Evolutionary conservation across 495 filamentous ascomycete genomes (phyloP).

Genomic region (Bryoglossum gracile): DNA sequence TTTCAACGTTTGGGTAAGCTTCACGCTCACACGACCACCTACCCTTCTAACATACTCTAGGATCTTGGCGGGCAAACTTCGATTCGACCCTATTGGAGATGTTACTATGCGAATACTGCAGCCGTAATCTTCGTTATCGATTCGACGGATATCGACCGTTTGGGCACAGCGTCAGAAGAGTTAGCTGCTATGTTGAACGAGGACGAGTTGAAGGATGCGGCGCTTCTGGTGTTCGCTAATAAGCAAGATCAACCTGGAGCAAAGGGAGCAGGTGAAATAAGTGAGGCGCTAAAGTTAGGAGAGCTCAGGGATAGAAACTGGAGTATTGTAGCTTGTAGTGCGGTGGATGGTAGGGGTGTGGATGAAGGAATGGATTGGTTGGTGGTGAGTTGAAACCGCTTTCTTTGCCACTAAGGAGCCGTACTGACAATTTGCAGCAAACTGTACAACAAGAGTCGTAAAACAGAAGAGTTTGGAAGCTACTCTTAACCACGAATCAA

Average conservation of each 20-base stretch:
- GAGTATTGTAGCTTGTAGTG: constrained; percentile 96
- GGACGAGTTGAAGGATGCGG: constrained; percentile 89
- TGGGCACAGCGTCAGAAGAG: constrained; percentile 88
- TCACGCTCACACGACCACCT: neutral
- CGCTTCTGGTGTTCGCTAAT: constrained; percentile 92
- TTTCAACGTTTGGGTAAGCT: constrained; percentile 89
- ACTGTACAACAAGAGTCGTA: constrained; percentile 10
- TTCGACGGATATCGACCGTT: constrained; percentile 89
- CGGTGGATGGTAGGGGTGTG: constrained; percentile 89
- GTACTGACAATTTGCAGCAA: constrained; percentile 10
- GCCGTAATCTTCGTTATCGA: constrained; percentile 98
- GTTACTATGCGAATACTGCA: constrained; percentile 99
- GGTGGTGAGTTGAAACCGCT: constrained; percentile 78
- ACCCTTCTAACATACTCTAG: constrained; percentile 31
- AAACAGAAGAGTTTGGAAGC: neutral
- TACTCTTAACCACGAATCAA: too few species aligned
- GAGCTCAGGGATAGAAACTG: constrained; percentile 94
- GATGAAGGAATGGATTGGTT: constrained; percentile 99
- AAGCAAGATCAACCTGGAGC: constrained; percentile 98
- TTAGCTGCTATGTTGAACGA: constrained; percentile 92
- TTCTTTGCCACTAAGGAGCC: neutral
- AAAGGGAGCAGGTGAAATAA: constrained; percentile 94
- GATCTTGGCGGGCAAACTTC: constrained; percentile 95
- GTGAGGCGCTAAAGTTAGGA: constrained; percentile 80
- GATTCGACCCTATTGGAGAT: constrained; percentile 97